Base-by-base conservation (phyloP, 140 eudicot genomes). In the Anethum foeniculum region DNA sequence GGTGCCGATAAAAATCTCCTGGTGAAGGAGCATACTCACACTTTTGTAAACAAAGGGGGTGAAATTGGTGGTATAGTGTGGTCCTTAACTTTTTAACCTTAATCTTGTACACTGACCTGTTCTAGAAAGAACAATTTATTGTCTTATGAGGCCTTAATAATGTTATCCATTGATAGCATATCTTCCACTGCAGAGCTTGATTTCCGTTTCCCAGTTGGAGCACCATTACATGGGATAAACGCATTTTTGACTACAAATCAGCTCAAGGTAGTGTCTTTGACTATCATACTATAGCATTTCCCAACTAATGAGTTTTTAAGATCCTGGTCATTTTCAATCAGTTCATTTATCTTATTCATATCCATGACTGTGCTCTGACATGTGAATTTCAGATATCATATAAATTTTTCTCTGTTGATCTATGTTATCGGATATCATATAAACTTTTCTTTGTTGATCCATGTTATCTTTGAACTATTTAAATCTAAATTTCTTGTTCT, bases 11-110 rank as follows among this genome's bases (percentile, higher is more conserved):
- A 89, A 81, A 94, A 94, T 88, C 90, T 94, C 58, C 97, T 94
- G 62, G 98, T 94, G 83, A 94, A 94, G 90, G 98, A 94, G 84
- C 98, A 94, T 54, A 94, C 98, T 82, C 98, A 94, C 88, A 94
- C 96, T 73, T 94, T 94, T 80, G 97, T 94, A 38, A 94, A 94
- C 86, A 92, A 80, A 85, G 97, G 97, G 82, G 98, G 98, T 79
- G 96, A 89, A 82, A 85, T 94, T 77, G 97, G 98, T 6, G 98
- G 98, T 94, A 92, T 84, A 79, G 43, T 76, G 81, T 81, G 13
- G 79, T 77, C 75, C 79, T 68, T 39, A 30, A 67, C 43, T 8
- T 68, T 67, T 68, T 30, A 18, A 68, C 74, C 19, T 68, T 41
- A 68, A 68, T 68, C 43, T 47, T 46, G 51, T 15, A 44, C 58